Base-by-base conservation (phyloP, 768 basidiomycete species). In the Phanerodontia chrysosporium region DNA sequence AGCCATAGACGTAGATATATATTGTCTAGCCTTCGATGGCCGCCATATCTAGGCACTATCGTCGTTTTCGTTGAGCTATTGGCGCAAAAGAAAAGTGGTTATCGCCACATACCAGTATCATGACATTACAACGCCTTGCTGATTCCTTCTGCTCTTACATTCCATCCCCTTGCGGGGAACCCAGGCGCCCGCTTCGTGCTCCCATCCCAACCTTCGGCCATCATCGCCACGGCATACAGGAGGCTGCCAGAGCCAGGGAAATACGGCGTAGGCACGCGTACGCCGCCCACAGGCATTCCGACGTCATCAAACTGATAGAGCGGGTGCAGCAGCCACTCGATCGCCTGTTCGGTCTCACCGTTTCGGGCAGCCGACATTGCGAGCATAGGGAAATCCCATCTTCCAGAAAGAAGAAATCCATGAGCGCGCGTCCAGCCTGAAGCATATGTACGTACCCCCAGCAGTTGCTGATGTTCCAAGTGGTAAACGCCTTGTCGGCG, bases 371-470 rank as follows among this genome's bases (percentile, higher is more conserved):
- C 83, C 1, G 80, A 81, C 81, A 85, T 83, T 0, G 83, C 83
- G 2, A 84, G 76, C 78, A 84, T 80, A 0, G 82, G 81, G 62
- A 83, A 84, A 65, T 84, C 84, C 84, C 83, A 85, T 35, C 82
- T 82, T n/a, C n/a, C n/a, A 59, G 39, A 51, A 3, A 12, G n/a
- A 16, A 44, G 42, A 35, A 35, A 42, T 42, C 18, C 16, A 42
- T 42, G 10, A 42, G 39, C 39, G 18, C 10, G 18, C 4, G 4
- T 42, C 39, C 4, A 22, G 39, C 24, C 24, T n/a, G 32, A 27
- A 18, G 27, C 18, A 14, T 14, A 12, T 28, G 0, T 21, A 65
- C 78, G 65, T 59, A 81, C 78, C 80, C 81, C 81, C 81, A 83
- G 58, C 76, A 78, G 58, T 81, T 77, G 9, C 77, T 76, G 32